A percentile compares a stretch with the other conserved stretches of the same genome.
phyloP scores from a whole-genome alignment of 768 basidiomycete genomes.

The Neoboletus brunneissimus region DNA sequence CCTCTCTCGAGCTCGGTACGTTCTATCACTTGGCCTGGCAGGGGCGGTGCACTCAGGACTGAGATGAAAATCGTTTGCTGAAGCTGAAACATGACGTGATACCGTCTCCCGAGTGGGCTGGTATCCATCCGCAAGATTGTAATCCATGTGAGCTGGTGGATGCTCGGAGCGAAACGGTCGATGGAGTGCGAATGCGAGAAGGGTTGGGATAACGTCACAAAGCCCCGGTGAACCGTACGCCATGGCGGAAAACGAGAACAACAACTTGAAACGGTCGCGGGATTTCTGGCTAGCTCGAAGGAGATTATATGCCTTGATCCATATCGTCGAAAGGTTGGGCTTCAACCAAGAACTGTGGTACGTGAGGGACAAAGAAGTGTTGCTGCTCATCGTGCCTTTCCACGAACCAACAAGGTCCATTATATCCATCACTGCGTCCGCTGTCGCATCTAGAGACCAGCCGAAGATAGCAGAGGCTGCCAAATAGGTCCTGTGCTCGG shows the following conservation, averaged over 20 bases:
- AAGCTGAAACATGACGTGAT: neutral
- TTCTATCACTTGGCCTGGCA: neutral
- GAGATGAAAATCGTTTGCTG: neutral
- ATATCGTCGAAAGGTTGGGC: slow-evolving; percentile 14
- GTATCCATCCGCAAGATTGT: neutral
- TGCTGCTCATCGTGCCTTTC: neutral
- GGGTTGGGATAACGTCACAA: slow-evolving; percentile 15
- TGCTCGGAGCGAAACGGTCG: neutral
- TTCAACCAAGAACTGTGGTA: slow-evolving; percentile 29
- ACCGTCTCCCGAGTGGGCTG: neutral
- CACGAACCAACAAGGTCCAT: neutral
- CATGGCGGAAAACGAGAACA: slow-evolving; percentile 33
- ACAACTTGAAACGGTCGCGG: slow-evolving; percentile 9
- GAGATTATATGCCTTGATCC: slow-evolving; percentile 28
- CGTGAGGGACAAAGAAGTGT: neutral
- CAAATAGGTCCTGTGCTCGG: slow-evolving; percentile 6
- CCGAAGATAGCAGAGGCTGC: slow-evolving; percentile 1
- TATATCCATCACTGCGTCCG: neutral
- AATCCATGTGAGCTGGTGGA: slow-evolving; percentile 5
- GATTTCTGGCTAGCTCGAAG: slow-evolving; percentile 11
- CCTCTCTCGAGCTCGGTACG: neutral
- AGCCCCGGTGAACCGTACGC: slow-evolving; percentile 16
- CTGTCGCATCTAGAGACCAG: neutral
- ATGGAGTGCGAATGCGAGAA: slow-evolving; percentile 31
- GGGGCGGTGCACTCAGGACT: neutral